Evolutionary conservation across 176 grass and related monocot species (phyloP).

Genomic region (Oryza coarctata): DNA sequence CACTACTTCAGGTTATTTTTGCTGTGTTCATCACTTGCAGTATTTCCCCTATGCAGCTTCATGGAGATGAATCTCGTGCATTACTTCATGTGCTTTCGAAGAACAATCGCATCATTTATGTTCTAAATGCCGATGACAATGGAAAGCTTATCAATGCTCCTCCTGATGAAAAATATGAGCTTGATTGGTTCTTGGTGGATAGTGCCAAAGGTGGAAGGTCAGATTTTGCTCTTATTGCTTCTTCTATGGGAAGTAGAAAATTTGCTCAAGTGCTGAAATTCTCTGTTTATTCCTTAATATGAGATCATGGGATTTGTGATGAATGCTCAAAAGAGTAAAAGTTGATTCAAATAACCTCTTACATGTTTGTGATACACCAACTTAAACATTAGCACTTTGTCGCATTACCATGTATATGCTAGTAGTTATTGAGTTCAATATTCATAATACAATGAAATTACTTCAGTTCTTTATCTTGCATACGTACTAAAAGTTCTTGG

Average conservation of each 20-base stretch:
- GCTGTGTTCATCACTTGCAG: background rate
- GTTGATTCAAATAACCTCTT: background rate
- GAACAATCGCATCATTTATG: constrained; percentile 68
- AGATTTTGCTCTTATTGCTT: constrained; percentile 9
- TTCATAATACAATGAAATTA: background rate
- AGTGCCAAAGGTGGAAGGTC: constrained; percentile 85
- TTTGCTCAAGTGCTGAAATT: background rate
- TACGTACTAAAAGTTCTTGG: background rate
- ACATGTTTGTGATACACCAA: background rate
- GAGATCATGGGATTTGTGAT: background rate
- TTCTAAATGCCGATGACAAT: constrained; percentile 70
- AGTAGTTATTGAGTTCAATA: background rate
- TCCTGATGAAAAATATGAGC: constrained; percentile 43
- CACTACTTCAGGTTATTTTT: background rate
- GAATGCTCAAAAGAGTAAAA: background rate
- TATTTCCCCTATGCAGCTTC: constrained; percentile 61
- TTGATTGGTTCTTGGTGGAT: constrained; percentile 87
- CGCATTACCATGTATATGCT: background rate
- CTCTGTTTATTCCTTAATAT: constrained; percentile 3
- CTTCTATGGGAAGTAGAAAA: background rate
- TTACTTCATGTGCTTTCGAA: constrained; percentile 52
- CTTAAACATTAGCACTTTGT: background rate
- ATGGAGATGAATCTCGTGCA: constrained; percentile 72
- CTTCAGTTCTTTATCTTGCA: constrained; percentile 6
- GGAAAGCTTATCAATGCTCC: constrained; percentile 72